Evolutionary conservation across 2,329 filamentous ascomycete genomes (phyloP).

Genomic region (Pezicula radicicola): DNA sequence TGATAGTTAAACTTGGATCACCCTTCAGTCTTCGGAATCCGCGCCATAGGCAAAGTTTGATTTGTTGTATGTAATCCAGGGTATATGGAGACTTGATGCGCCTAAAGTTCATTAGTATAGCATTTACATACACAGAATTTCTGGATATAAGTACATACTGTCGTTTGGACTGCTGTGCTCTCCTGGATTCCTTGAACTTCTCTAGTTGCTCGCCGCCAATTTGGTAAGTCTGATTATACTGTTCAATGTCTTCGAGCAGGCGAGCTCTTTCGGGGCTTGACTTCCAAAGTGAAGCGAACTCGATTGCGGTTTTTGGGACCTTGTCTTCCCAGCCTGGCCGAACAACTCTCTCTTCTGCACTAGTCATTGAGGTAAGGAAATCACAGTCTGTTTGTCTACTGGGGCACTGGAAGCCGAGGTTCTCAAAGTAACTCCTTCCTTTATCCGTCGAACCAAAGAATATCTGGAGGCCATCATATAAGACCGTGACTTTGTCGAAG

Average conservation of each 20-base stretch:
- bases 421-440: constrained; percentile 65
- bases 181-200: constrained; percentile 29
- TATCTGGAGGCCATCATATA: constrained; percentile 66
- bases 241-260: constrained; percentile 43
- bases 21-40: constrained; percentile 74
- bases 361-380: constrained; percentile 73
- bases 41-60: constrained; percentile 61
- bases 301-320: constrained; percentile 49
- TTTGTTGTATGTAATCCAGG: constrained; percentile 47
- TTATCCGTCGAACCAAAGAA: constrained; percentile 63
- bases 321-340: constrained; percentile 52
- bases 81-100: constrained; percentile 68
- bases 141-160: constrained; percentile 11
- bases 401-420: constrained; percentile 67
- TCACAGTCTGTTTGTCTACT: constrained; percentile 54
- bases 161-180: constrained; percentile 35
- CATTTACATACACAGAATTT: background rate
- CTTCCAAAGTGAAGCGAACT: constrained; percentile 49
- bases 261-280: constrained; percentile 37
- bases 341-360: constrained; percentile 52
- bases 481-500: constrained; percentile 66
- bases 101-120: constrained; percentile 40
- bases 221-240: constrained; percentile 42
- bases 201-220: constrained; percentile 24
- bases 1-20: constrained; percentile 42